A percentile compares a stretch with the other conserved stretches of the same genome.
Conservation (phyloP, 2,329 filamentous ascomycete genomes). For the Hypoxylon sp. region DNA sequence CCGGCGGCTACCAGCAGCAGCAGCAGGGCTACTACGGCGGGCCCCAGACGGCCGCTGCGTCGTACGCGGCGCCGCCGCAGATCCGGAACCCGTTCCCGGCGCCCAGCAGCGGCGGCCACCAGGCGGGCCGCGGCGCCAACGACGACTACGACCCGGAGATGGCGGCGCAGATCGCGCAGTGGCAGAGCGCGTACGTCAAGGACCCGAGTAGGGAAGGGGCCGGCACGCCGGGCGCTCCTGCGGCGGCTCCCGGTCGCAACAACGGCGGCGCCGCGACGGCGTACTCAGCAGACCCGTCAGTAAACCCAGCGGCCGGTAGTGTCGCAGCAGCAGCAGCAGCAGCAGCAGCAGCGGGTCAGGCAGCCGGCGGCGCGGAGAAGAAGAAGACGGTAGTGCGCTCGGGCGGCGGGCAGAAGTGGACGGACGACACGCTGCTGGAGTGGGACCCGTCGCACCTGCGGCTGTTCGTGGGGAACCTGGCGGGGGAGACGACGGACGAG, state of each 20-base stretch:
- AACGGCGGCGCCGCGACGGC: conserved; percentile 42
- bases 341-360: conserved; percentile 51
- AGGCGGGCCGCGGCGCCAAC: too few species aligned
- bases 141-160: conserved; percentile 75
- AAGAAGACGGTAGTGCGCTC: conserved; percentile 88
- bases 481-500: conserved; percentile 96
- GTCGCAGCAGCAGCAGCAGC: conserved; percentile 44
- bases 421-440: conserved; percentile 85
- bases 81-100: conserved; percentile 84
- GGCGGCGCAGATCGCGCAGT: conserved; percentile 91
- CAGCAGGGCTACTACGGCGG: conserved; percentile 46
- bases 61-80: conserved; percentile 66
- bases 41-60: conserved; percentile 41
- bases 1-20: conserved; percentile 45
- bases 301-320: too few species aligned
- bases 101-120: conserved; percentile 58
- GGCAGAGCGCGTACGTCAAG: conserved; percentile 85
- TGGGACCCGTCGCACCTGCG: conserved; percentile 96
- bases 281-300: conserved; percentile 53
- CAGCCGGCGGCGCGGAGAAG: conserved; percentile 63
- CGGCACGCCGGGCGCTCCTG: conserved; percentile 42
- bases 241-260: conserved; percentile 35
- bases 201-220: conserved; percentile 60
- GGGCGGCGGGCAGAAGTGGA: conserved; percentile 93
- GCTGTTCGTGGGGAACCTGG: conserved; percentile 95